These are phyloP conservation scores for Kodamaea suecica DNA, from an alignment of 1,139 yeast species.

Conservation along the genomic window DNA sequence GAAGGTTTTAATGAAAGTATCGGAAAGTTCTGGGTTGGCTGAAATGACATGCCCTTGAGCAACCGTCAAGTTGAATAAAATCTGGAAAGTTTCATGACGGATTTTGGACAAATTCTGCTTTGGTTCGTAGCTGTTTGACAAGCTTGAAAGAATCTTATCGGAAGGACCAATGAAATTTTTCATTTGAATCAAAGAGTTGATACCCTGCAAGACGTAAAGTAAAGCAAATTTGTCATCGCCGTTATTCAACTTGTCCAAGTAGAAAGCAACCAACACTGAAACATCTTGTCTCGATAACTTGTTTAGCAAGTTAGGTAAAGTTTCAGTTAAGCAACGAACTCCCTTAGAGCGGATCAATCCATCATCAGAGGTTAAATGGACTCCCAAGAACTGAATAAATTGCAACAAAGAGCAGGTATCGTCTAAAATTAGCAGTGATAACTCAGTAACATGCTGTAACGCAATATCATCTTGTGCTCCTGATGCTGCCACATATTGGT, in stretches of 20 bases:
- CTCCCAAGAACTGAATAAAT: slow-evolving; percentile 53
- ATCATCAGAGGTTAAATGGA: slow-evolving; percentile 62
- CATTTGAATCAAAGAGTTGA: slow-evolving; percentile 52
- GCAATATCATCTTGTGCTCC: slow-evolving; percentile 34
- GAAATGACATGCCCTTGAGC: slow-evolving; percentile 15
- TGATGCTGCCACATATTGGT: slow-evolving; percentile 41
- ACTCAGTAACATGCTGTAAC: slow-evolving; percentile 24
- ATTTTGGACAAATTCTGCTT: slow-evolving; percentile 61
- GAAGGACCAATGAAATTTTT: slow-evolving; percentile 36
- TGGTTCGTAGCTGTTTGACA: slow-evolving; percentile 55
- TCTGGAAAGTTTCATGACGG: slow-evolving; percentile 57
- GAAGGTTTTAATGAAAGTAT: slow-evolving; percentile 52
- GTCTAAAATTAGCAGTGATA: slow-evolving; percentile 29
- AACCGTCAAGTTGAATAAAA: slow-evolving; percentile 39
- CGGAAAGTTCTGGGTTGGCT: slow-evolving; percentile 20
- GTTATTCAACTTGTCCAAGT: slow-evolving; percentile 48
- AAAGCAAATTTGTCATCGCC: slow-evolving; percentile 57
- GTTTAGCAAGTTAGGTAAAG: slow-evolving; percentile 30
- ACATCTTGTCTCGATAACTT: slow-evolving; percentile 61
- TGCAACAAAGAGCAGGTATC: slow-evolving; percentile 46
- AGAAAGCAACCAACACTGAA: slow-evolving; percentile 63
- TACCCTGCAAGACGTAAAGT: slow-evolving; percentile 52
- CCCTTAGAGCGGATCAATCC: slow-evolving; percentile 51
- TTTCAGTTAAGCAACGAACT: slow-evolving; percentile 55
- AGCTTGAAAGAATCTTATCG: slow-evolving; percentile 35